Conservation (phyloP, 306 rosid species). For the Myrica gale region DNA sequence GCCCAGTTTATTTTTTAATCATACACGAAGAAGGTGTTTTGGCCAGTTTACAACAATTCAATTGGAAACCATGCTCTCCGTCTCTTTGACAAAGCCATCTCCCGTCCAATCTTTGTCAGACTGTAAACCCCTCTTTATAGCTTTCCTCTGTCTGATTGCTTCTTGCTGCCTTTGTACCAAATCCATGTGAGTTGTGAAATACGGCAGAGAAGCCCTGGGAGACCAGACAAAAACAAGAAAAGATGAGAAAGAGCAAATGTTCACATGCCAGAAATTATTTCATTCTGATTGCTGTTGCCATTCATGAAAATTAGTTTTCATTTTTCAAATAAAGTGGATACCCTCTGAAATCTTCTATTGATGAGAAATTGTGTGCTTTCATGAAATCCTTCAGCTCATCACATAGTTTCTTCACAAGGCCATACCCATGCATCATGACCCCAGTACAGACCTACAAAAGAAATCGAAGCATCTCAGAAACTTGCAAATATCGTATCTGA, state of each 20-base stretch:
- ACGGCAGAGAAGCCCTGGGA: conserved; percentile 71
- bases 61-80: conserved; percentile 97
- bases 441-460: conserved; percentile 84
- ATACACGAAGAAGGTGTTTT: conserved; percentile 9
- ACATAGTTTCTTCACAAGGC: conserved; percentile 84
- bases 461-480: neutral
- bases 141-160: conserved; percentile 81
- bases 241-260: neutral
- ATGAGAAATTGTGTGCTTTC: conserved; percentile 73
- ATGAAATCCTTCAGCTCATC: conserved; percentile 82
- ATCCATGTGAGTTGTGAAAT: conserved; percentile 88
- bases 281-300: neutral
- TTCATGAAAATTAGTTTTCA: conserved; percentile 2
- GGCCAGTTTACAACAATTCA: conserved; percentile 21
- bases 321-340: conserved; percentile 26
- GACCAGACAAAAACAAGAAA: conserved; percentile 10
- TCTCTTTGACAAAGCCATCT: conserved; percentile 90
- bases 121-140: conserved; percentile 68
- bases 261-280: neutral
- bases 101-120: conserved; percentile 99
- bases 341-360: conserved; percentile 97
- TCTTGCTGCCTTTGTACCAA: conserved; percentile 83
- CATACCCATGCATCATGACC: conserved; percentile 98
- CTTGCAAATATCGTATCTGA: neutral
- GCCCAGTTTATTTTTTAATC: conserved; percentile 11